These are phyloP conservation scores for Neonectria ditissima DNA, from an alignment of 2,329 filamentous ascomycete species.

Conservation along the genomic window DNA sequence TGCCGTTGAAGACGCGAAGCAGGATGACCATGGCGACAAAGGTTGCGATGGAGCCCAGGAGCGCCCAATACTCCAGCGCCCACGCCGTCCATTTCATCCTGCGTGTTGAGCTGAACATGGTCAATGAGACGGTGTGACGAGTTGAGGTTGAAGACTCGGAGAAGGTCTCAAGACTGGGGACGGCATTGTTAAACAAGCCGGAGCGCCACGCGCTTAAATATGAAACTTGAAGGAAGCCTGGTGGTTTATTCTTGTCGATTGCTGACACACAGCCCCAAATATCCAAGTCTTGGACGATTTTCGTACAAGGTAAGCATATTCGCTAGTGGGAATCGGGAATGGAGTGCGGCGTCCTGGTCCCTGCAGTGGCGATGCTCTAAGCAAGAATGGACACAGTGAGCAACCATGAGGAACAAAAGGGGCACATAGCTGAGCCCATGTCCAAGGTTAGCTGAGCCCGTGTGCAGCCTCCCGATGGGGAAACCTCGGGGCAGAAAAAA, in stretches of 20 bases:
- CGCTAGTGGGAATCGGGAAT: not conserved
- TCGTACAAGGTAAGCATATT: not conserved
- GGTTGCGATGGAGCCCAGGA: slow-evolving; percentile 11
- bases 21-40: slow-evolving; percentile 24
- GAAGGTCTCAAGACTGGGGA: not conserved
- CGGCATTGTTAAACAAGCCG: not conserved
- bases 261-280: not conserved
- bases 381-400: not conserved
- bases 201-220: not conserved
- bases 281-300: not conserved
- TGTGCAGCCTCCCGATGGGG: no score
- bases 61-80: slow-evolving; percentile 18
- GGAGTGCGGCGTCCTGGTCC: not conserved
- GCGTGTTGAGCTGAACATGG: not conserved
- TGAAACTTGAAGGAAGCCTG: not conserved
- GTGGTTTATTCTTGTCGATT: not conserved
- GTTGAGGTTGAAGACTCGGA: not conserved
- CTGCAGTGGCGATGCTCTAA: not conserved
- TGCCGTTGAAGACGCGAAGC: slow-evolving; percentile 20
- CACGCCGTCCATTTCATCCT: slow-evolving; percentile 15
- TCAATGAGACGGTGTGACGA: not conserved
- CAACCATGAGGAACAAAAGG: no score
- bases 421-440: no score
- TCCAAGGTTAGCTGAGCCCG: no score
- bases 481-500: no score